These are phyloP conservation scores for Aureobasidium uvarum DNA, from an alignment of 2,329 filamentous ascomycete species.

Conservation along the genomic window DNA sequence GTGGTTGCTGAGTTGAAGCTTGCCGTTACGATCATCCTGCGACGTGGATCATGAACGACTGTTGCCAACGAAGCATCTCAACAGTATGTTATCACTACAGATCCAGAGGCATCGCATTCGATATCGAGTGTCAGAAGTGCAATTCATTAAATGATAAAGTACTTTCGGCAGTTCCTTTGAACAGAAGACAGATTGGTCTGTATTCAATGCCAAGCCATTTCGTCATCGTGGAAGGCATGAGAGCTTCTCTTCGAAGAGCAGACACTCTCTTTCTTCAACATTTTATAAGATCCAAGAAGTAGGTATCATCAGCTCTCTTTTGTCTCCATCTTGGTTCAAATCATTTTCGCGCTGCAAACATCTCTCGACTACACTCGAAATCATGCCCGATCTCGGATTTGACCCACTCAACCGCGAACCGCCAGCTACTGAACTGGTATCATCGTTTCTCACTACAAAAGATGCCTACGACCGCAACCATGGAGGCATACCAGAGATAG, in stretches of 20 bases:
- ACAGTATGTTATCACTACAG: too few species aligned
- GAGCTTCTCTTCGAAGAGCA: conserved; percentile 8
- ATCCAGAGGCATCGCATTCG: background rate
- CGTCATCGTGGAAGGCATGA: conserved; percentile 5
- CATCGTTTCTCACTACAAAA: conserved; percentile 51
- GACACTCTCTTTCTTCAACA: background rate
- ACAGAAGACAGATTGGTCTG: background rate
- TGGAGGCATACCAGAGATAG: conserved; percentile 33
- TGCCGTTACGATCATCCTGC: background rate
- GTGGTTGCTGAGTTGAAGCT: background rate
- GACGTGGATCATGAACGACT: background rate
- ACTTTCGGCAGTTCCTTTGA: background rate
- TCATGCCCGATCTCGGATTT: conserved; percentile 25
- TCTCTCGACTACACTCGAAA: background rate
- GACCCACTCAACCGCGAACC: conserved; percentile 52
- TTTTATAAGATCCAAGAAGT: background rate
- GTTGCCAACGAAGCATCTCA: background rate
- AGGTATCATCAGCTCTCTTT: background rate
- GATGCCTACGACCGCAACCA: conserved; percentile 54
- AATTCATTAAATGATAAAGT: background rate
- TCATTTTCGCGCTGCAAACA: too few species aligned
- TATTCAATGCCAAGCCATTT: conserved; percentile 10
- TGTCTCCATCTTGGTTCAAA: background rate
- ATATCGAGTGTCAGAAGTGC: background rate
- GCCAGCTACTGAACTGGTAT: conserved; percentile 45